Evolutionary conservation across 306 rosid genomes (phyloP).

Genomic region (Castanospermum australe): DNA sequence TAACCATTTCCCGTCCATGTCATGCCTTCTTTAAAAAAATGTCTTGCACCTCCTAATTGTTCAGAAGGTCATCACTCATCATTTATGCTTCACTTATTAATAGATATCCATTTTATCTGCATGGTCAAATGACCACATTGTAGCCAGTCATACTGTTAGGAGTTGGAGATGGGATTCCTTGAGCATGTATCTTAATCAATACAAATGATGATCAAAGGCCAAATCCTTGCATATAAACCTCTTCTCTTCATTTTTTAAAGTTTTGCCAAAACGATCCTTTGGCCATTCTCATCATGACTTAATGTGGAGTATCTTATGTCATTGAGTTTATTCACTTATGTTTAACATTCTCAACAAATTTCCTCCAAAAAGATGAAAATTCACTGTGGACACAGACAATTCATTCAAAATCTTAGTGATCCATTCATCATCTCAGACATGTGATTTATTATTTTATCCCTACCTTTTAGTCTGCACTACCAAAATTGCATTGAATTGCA

Average conservation of each 20-base stretch:
- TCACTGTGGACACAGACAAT: not conserved
- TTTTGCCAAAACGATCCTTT: not conserved
- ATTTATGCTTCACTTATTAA: not conserved
- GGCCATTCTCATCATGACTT: not conserved
- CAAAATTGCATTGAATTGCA: not conserved
- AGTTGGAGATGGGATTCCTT: not conserved
- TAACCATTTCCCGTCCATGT: not conserved
- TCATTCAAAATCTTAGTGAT: not conserved
- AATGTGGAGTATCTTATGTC: not conserved
- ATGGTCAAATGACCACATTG: not conserved
- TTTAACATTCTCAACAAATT: not conserved
- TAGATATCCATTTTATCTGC: not conserved
- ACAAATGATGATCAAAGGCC: not conserved
- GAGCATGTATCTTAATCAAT: not conserved
- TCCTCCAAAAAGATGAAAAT: not conserved
- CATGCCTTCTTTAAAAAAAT: not conserved
- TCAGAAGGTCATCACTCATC: not conserved
- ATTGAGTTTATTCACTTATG: slow-evolving; percentile 7
- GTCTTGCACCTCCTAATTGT: not conserved
- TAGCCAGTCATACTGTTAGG: not conserved
- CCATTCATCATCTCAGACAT: not conserved
- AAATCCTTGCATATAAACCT: not conserved
- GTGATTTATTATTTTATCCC: not conserved
- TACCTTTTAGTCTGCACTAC: not conserved
- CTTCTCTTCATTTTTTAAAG: not conserved